Evolutionary conservation across 768 basidiomycete genomes (phyloP).

Genomic region (Pulveroboletus sp.): DNA sequence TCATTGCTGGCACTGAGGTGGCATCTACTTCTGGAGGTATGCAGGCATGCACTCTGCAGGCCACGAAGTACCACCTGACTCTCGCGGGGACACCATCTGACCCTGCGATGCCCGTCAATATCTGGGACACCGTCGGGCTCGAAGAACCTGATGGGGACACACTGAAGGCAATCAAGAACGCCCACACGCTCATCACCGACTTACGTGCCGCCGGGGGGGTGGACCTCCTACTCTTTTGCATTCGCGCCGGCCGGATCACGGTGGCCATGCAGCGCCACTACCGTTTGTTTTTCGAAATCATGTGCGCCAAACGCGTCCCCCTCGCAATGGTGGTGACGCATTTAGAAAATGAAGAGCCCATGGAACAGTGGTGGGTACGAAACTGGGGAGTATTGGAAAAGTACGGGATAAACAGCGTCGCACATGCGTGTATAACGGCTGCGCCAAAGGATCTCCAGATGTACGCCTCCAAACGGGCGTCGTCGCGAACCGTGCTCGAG

Average conservation of each 20-base stretch:
- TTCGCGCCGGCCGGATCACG: not conserved
- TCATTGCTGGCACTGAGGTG: not conserved
- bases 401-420: not conserved
- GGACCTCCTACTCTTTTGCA: not conserved
- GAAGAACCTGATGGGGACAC: not conserved
- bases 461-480: not conserved
- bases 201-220: not conserved
- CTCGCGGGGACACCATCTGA: not conserved
- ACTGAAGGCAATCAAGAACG: not conserved
- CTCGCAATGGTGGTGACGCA: not conserved
- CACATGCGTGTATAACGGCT: not conserved
- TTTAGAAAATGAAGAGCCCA: not conserved
- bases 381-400: not conserved
- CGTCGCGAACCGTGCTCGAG: not conserved
- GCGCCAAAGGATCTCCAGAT: not conserved
- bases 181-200: not conserved
- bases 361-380: not conserved
- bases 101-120: not conserved
- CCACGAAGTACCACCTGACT: not conserved
- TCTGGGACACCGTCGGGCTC: constrained; percentile 1
- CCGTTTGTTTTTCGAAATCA: not conserved
- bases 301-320: not conserved
- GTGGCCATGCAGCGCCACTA: not conserved
- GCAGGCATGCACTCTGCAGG: not conserved
- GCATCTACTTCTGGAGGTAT: not conserved